Evolutionary conservation across 2,329 filamentous ascomycete genomes (phyloP), one percentile per base, ranked within the genome.

Genomic region (Nemania diffusa): DNA sequence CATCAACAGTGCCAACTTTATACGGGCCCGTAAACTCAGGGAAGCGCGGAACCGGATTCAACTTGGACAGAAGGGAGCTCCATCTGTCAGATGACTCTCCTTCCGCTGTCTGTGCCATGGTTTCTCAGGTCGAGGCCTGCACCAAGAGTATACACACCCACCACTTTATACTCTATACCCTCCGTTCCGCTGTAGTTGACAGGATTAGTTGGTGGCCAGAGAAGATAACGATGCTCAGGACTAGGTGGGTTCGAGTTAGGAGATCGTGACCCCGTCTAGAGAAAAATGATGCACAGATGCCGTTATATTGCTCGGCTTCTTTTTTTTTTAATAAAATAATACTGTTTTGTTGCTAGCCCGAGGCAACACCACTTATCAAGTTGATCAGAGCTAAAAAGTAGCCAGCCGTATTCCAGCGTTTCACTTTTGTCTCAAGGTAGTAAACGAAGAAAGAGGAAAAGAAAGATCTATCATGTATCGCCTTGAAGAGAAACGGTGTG

Each of bases 11-110:
- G 70, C 92, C 93, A 65, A 96, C 92, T 73, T 89, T 88, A 82
- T 93, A 90, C 0, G 91, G 91, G 0, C 92, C 93, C 0, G 90
- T 90, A 76, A 94, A 95, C 3, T 88, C 82, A 3, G 92, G 91
- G 65, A 97, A 94, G 1, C 84, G 79, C 0, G 92, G 92, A 4
- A 93, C 82, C 0, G 91, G 91, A 74, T 86, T 92, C 72, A 92
- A 79, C 51, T 82, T 82, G 15, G 85, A 83, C n/a, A 88, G 74
- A 67, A 85, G 82, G 9, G 82, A 79, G 52, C 81, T 78, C 74
- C 86, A 79, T 73, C 81, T 83, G 65, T 79, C 64, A 72, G 74
- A 60, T 20, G 57, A 46, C 73, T 73, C 40, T 73, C 57, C 37
- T 40, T 51, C 32, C 57, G 64, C 48, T 17, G 72, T 59, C 40